Percentiles rank a stretch among this genome's conserved stretches.
phyloP scores from a whole-genome alignment of 140 eudicot genomes.

The Erigeron philadelphicus region DNA sequence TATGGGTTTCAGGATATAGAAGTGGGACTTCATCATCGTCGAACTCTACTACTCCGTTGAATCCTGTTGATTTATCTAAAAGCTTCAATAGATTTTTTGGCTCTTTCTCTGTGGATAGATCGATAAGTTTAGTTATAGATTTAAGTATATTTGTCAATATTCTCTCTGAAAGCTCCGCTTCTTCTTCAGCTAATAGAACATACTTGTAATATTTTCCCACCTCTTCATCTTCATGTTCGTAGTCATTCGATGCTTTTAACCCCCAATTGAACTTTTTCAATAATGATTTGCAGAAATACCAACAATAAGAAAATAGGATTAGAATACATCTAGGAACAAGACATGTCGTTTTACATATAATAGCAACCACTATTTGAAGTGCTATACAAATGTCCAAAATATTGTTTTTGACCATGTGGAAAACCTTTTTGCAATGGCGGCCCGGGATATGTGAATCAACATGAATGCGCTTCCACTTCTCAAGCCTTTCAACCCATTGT shows the following conservation, averaged over 20 bases:
- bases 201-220: too few relatives aligned
- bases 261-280: conserved; percentile 11
- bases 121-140: too few relatives aligned
- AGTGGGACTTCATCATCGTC: conserved; percentile 9
- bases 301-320: too few relatives aligned
- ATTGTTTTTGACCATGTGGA: background rate
- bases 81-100: too few relatives aligned
- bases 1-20: too few relatives aligned
- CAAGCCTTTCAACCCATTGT: conserved; percentile 9
- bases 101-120: too few relatives aligned
- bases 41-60: conserved; percentile 31
- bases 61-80: conserved; percentile 28
- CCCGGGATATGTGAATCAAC: background rate
- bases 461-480: background rate
- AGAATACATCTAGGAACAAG: too few relatives aligned
- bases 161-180: too few relatives aligned
- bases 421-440: background rate
- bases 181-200: too few relatives aligned
- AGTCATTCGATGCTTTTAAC: too few relatives aligned
- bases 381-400: background rate
- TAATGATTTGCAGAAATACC: background rate
- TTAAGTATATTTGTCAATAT: too few relatives aligned
- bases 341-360: conserved; percentile 1
- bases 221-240: too few relatives aligned
- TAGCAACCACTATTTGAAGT: background rate